Conservation (phyloP, 1,284 basidiomycete species). For the Albatrellus sp. region DNA sequence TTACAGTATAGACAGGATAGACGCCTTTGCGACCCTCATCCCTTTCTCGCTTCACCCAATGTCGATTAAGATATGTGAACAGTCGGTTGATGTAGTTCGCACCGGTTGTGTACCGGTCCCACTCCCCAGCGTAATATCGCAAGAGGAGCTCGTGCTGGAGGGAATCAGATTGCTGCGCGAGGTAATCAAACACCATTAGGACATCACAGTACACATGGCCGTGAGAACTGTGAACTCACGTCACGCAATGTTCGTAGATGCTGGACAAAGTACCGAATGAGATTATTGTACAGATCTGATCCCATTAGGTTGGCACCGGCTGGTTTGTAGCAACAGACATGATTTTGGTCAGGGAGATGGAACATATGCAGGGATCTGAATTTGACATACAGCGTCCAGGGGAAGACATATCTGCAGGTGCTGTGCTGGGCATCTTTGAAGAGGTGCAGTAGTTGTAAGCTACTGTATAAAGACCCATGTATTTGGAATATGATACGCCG, state of each 20-base stretch:
- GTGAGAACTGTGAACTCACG: slow-evolving; percentile 26
- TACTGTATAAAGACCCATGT: slow-evolving; percentile 88
- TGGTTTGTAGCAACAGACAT: slow-evolving; percentile 16
- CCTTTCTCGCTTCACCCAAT: slow-evolving; percentile 98
- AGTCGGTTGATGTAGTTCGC: slow-evolving; percentile 93
- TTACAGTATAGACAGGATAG: slow-evolving; percentile 91
- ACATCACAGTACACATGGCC: slow-evolving; percentile 5
- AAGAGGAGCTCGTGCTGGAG: slow-evolving; percentile 83
- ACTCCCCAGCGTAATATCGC: slow-evolving; percentile 85
- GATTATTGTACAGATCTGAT: slow-evolving; percentile 85
- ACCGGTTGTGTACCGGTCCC: slow-evolving; percentile 94
- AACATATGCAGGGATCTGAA: slow-evolving; percentile 5
- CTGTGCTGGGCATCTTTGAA: slow-evolving; percentile 65
- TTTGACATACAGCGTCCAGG: slow-evolving; percentile 43
- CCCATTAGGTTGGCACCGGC: slow-evolving; percentile 93
- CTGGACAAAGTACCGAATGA: slow-evolving; percentile 73
- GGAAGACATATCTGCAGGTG: slow-evolving; percentile 34
- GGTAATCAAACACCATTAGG: slow-evolving; percentile 1
- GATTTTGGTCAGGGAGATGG: slow-evolving; percentile 11
- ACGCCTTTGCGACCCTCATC: slow-evolving; percentile 96
- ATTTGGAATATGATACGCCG: slow-evolving; percentile 85
- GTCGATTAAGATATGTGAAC: slow-evolving; percentile 95
- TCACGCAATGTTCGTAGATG: slow-evolving; percentile 65
- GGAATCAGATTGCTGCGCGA: slow-evolving; percentile 56
- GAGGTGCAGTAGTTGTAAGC: slow-evolving; percentile 97